Conservation (phyloP, 257 asterid species). For the Vinca minor region DNA sequence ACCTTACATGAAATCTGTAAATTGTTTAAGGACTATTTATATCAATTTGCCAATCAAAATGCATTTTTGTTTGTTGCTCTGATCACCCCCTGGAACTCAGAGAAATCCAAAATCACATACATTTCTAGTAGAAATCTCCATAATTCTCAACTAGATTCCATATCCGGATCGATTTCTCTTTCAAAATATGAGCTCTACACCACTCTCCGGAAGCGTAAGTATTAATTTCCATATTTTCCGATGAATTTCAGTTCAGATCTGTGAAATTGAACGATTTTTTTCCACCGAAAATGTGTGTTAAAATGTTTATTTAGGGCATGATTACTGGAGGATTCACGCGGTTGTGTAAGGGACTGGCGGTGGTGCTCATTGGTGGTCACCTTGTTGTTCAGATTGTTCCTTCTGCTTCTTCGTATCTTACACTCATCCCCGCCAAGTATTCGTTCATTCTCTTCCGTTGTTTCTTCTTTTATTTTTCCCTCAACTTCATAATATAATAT, state of each 20-base stretch:
- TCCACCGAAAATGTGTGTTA: background rate
- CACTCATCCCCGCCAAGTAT: slow-evolving; percentile 96
- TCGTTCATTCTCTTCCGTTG: background rate
- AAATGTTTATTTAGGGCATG: slow-evolving; percentile 27
- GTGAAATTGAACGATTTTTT: background rate
- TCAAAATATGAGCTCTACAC: slow-evolving; percentile 39
- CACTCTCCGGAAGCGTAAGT: slow-evolving; percentile 33
- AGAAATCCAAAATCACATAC: background rate
- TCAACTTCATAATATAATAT: too few relatives aligned
- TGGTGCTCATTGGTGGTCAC: slow-evolving; percentile 77
- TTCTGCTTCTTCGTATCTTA: slow-evolving; percentile 62
- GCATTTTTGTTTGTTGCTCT: background rate
- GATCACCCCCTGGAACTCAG: too few relatives aligned
- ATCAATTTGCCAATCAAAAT: too few relatives aligned
- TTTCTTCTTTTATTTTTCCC: background rate
- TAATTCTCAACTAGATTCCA: background rate
- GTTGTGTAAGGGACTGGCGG: slow-evolving; percentile 83
- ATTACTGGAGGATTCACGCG: slow-evolving; percentile 56
- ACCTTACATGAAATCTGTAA: too few relatives aligned
- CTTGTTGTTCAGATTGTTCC: slow-evolving; percentile 64
- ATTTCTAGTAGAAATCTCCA: slow-evolving; percentile 1
- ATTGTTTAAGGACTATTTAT: too few relatives aligned
- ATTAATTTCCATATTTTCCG: background rate
- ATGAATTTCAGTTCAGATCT: slow-evolving; percentile 11
- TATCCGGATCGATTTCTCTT: slow-evolving; percentile 5